These are phyloP conservation scores for Erysimum cheiri DNA, from an alignment of 441 rosid species.

Conservation along the genomic window DNA sequence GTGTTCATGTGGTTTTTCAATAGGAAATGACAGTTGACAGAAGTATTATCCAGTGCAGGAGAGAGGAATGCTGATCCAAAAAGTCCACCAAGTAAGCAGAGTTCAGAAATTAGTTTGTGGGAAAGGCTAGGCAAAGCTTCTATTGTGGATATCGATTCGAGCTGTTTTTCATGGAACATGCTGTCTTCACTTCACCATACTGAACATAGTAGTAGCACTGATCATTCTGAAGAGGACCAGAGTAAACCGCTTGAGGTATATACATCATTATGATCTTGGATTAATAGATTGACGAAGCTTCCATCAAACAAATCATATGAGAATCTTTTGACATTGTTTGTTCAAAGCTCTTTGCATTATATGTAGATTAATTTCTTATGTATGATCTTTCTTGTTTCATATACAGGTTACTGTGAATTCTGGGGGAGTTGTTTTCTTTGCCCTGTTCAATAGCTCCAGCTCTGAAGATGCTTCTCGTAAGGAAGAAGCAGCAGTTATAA, in stretches of 20 bases:
- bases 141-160: constrained; percentile 70
- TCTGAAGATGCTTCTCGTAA: constrained; percentile 53
- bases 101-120: constrained; percentile 79
- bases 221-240: constrained; percentile 89
- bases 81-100: constrained; percentile 59
- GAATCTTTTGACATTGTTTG: not conserved
- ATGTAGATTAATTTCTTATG: not conserved
- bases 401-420: constrained; percentile 94
- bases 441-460: constrained; percentile 69
- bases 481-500: constrained; percentile 98
- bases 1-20: not conserved
- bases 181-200: constrained; percentile 97
- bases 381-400: constrained; percentile 40
- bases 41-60: constrained; percentile 60
- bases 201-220: constrained; percentile 87
- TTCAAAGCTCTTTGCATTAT: too few relatives aligned
- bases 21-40: constrained; percentile 17
- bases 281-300: constrained; percentile 13
- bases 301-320: not conserved
- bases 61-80: constrained; percentile 58
- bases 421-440: constrained; percentile 99
- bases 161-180: constrained; percentile 83
- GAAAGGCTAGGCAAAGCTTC: constrained; percentile 93
- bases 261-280: constrained; percentile 15
- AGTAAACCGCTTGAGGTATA: constrained; percentile 90